phyloP scores from a whole-genome alignment of 495 filamentous ascomycete genomes.

The Apodospora peruviana region DNA sequence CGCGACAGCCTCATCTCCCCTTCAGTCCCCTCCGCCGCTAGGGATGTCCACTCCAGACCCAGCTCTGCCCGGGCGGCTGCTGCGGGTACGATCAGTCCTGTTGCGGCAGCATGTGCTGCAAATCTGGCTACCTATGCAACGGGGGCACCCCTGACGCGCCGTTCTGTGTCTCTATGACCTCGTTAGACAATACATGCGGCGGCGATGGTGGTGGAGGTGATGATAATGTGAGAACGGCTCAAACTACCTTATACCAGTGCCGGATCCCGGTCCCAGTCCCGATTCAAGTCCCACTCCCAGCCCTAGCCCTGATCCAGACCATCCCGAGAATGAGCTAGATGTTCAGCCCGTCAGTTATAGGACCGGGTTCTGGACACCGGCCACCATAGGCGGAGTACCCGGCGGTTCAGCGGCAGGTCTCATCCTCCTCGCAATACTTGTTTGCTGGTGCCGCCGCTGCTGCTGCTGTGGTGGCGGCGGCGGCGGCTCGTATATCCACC shows the following conservation, averaged over 20 bases:
- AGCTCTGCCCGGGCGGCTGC: not conserved
- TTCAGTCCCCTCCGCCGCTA: not conserved
- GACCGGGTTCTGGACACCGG: not conserved
- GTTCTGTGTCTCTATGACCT: not conserved
- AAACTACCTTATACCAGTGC: not conserved
- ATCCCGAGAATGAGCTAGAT: not conserved
- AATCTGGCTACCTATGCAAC: not conserved
- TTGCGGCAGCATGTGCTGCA: constrained; percentile 1
- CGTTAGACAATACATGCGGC: not conserved
- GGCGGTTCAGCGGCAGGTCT: not conserved
- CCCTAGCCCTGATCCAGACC: not conserved
- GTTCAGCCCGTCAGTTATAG: no score
- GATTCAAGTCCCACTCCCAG: not conserved
- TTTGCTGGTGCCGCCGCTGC: not conserved
- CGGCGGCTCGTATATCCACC: not conserved
- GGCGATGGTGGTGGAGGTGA: not conserved
- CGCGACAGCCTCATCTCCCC: not conserved
- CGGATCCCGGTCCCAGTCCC: not conserved
- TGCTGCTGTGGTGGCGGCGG: not conserved
- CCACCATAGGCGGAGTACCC: not conserved
- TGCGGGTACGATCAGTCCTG: not conserved
- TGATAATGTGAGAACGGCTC: not conserved
- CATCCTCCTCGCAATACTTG: not conserved
- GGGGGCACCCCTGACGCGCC: not conserved
- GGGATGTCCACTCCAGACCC: not conserved